Conservation (phyloP, 371 early-diverging fungal genomes). For the Gilbertella persicaria region DNA sequence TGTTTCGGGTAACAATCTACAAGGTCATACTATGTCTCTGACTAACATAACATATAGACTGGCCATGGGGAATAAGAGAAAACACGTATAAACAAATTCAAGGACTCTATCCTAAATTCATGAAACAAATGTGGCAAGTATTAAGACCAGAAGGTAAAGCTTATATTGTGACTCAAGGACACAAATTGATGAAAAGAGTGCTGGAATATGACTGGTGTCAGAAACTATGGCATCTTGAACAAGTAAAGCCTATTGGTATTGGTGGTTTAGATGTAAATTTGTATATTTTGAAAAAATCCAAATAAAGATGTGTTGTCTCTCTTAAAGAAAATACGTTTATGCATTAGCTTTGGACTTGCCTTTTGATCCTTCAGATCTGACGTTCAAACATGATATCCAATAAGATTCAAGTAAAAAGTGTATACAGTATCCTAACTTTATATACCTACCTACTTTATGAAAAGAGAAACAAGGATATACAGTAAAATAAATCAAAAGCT, state of each 20-base stretch:
- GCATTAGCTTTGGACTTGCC: too few species aligned
- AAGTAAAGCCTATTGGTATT: conserved; percentile 32
- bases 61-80: conserved; percentile 53
- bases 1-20: conserved; percentile 34
- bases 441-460: too few species aligned
- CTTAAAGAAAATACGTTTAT: too few species aligned
- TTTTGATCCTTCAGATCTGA: too few species aligned
- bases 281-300: conserved; percentile 30
- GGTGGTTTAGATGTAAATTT: conserved; percentile 43
- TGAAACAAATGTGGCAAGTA: conserved; percentile 36
- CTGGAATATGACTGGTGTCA: conserved; percentile 40
- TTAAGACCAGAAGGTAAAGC: conserved; percentile 35
- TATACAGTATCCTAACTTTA: too few species aligned
- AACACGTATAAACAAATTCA: conserved; percentile 34
- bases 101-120: conserved; percentile 47
- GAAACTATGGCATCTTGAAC: conserved; percentile 31
- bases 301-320: too few species aligned
- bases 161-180: conserved; percentile 49
- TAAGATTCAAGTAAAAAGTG: too few species aligned
- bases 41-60: conserved; percentile 24
- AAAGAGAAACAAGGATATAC: too few species aligned
- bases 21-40: background rate
- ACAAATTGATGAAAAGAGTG: conserved; percentile 39
- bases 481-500: too few species aligned
- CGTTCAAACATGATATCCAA: too few species aligned